A percentile compares a stretch with the other conserved stretches of the same genome.
Evolutionary conservation across 164 flowering plant genomes (phyloP).

Genomic region (Umbellularia californica): DNA sequence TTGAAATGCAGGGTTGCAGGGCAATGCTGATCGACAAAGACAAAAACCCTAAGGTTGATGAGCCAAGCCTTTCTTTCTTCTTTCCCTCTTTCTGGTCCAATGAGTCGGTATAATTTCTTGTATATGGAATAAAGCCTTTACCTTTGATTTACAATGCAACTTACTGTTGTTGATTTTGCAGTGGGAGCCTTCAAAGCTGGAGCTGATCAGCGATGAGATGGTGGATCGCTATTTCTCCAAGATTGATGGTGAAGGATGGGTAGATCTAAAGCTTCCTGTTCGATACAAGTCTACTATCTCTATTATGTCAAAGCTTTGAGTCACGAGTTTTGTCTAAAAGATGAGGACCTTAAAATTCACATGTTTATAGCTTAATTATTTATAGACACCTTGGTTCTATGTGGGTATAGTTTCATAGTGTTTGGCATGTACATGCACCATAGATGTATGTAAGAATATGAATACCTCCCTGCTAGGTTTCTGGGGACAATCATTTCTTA

Average conservation of each 20-base stretch:
- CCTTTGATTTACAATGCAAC: no score
- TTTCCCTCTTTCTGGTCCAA: background rate
- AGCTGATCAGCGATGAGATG: conserved; percentile 53
- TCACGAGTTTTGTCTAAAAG: background rate
- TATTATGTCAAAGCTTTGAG: conserved; percentile 58
- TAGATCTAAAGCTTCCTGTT: conserved; percentile 63
- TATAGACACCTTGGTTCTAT: conserved; percentile 2
- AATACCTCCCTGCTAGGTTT: no score
- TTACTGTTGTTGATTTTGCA: conserved; percentile 19
- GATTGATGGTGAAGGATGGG: conserved; percentile 64
- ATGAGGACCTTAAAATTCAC: background rate
- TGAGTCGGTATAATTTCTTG: background rate
- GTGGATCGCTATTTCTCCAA: conserved; percentile 66
- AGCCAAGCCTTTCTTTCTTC: background rate
- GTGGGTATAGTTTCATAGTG: background rate
- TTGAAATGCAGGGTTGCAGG: conserved; percentile 54
- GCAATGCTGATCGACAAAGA: conserved; percentile 71
- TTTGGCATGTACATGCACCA: background rate
- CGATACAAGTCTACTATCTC: conserved; percentile 40
- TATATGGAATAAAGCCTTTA: background rate
- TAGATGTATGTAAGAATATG: background rate
- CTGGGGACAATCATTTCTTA: no score
- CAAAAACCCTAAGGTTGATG: conserved; percentile 33
- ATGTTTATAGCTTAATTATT: conserved; percentile 10
- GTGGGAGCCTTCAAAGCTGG: conserved; percentile 90